A percentile compares a stretch with the other conserved stretches of the same genome.
Evolutionary conservation across 257 asterid species (phyloP).

Genomic region (Anisodus acutangulus): DNA sequence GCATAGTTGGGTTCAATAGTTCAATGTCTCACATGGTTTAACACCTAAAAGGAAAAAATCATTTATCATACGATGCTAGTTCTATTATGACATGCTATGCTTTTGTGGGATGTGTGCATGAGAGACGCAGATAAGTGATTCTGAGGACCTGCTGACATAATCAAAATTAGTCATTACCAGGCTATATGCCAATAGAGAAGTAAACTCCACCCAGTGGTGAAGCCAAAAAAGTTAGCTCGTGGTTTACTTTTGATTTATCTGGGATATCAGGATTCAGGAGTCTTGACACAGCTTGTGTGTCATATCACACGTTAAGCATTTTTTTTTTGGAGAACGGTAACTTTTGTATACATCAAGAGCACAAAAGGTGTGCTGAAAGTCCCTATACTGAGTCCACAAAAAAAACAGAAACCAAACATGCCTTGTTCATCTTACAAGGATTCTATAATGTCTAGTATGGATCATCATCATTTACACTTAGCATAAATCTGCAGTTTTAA

Average conservation of each 20-base stretch:
- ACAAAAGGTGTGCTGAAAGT: background rate
- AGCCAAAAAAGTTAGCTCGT: background rate
- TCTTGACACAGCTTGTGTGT: too few species aligned
- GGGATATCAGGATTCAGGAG: too few species aligned
- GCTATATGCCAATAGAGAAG: background rate
- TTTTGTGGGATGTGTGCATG: background rate
- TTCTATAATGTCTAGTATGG: background rate
- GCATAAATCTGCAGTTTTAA: background rate
- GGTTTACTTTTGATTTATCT: background rate
- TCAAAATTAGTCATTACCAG: background rate
- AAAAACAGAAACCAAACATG: background rate
- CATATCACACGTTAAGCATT: background rate
- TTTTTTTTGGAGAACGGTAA: background rate
- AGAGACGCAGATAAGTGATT: background rate
- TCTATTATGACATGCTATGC: background rate
- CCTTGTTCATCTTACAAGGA: background rate
- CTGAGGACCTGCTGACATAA: background rate
- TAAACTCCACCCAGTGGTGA: background rate
- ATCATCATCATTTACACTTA: background rate
- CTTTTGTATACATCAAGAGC: background rate
- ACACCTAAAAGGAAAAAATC: conserved; percentile 5
- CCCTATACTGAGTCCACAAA: background rate
- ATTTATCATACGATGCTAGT: background rate
- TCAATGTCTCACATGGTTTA: background rate
- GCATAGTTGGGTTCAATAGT: background rate